These are phyloP conservation scores for Fusarium sp. DNA, from an alignment of 2,329 filamentous ascomycete genomes.

Conservation along the genomic window DNA sequence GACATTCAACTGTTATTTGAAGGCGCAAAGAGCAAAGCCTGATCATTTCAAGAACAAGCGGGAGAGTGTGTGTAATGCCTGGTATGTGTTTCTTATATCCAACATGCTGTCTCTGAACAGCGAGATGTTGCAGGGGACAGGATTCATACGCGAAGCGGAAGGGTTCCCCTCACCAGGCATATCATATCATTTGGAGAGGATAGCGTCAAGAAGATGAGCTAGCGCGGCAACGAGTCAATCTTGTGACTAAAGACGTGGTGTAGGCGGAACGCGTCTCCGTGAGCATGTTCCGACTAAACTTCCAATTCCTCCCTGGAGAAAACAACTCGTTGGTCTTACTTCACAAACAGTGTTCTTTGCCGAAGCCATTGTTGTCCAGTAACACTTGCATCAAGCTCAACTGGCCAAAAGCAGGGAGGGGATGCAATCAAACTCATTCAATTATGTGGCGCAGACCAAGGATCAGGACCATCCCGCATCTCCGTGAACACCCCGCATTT, in stretches of 20 bases:
- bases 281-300: no score
- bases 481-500: not conserved
- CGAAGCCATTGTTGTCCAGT: accelerated
- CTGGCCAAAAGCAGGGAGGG: no score
- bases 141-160: not conserved
- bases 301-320: no score
- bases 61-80: not conserved
- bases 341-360: no score
- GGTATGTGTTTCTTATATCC: not conserved
- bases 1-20: not conserved
- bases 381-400: not conserved
- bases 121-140: not conserved
- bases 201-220: not conserved
- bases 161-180: not conserved
- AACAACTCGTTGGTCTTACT: no score
- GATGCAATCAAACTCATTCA: not conserved
- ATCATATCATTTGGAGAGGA: not conserved
- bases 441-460: not conserved
- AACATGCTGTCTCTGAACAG: not conserved
- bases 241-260: not conserved
- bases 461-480: not conserved
- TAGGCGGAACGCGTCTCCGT: not conserved
- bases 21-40: accelerated
- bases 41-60: not conserved
- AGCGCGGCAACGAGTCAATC: not conserved